phyloP scores from a whole-genome alignment of 2,329 filamentous ascomycete genomes.

The Helminthosporium solani region DNA sequence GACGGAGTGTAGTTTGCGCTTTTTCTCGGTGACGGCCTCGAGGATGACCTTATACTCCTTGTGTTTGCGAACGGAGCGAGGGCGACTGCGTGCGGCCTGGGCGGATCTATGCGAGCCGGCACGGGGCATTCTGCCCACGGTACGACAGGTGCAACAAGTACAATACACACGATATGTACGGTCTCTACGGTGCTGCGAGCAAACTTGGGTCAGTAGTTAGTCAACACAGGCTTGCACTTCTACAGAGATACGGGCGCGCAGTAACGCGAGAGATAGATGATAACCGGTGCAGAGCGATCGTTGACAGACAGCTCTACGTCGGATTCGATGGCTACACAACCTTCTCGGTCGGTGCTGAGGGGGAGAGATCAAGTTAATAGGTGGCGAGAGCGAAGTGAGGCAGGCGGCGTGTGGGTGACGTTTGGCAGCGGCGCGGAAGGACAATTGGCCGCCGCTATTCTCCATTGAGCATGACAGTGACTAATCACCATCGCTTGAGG shows the following conservation, averaged over 20 bases:
- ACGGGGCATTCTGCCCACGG: slow-evolving; percentile 32
- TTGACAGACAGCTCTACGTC: no score
- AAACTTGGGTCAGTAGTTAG: slow-evolving; percentile 16
- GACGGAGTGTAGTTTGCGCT: slow-evolving; percentile 58
- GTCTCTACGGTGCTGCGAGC: background rate
- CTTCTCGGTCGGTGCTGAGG: no score
- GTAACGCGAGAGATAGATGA: background rate
- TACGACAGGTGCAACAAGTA: no score
- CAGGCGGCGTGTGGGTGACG: slow-evolving; percentile 4
- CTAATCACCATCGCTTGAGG: background rate
- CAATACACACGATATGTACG: background rate
- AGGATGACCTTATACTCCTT: slow-evolving; percentile 59
- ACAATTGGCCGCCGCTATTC: slow-evolving; percentile 13
- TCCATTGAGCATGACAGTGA: background rate
- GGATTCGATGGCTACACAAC: no score
- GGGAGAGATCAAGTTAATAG: no score
- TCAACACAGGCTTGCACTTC: slow-evolving; percentile 15
- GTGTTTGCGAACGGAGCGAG: slow-evolving; percentile 23
- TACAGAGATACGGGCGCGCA: slow-evolving; percentile 4
- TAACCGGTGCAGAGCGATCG: no score
- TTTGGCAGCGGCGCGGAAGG: slow-evolving; percentile 7
- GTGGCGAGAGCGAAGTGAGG: slow-evolving; percentile 2
- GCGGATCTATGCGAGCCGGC: slow-evolving; percentile 20
- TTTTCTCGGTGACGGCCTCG: slow-evolving; percentile 59
- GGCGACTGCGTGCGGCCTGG: slow-evolving; percentile 21